Evolutionary conservation across 441 rosid species (phyloP), one percentile per base, ranked within the genome.

Genomic region (Raphanus hybrid): DNA sequence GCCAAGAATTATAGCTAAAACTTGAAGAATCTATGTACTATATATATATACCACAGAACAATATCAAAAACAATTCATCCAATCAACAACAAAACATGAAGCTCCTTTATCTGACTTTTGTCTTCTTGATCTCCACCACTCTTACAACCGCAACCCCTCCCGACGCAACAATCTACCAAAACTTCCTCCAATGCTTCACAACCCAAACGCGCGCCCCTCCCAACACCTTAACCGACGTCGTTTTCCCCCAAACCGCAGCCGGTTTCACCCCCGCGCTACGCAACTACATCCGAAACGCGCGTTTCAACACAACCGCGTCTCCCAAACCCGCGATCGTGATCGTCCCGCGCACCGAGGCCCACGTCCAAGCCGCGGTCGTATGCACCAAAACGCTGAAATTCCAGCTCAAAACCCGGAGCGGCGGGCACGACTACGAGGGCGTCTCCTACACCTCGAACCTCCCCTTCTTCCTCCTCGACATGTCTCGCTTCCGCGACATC

Each of bases 391-490:
- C 61, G 61, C 61, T 57, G 0, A 57, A 57, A 0, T 57, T 1
- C n/a, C 61, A 57, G 61, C 61, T 57, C 1, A 57, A 57, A 57
- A 57, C 61, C 0, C 12, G 61, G 3, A 57, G 61, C 61, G 61
- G 61, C 0, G 88, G 90, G 5, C 88, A 86, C 6, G 89, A 85
- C 77, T 85, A 83, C 9, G 86, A 85, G 37, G 61, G 61, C 61
- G 29, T 57, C 29, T 57, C 61, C 0, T 57, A 57, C 61, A 0
- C 0, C 12, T 57, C 61, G 0, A 57, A 18, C 61, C 27, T 57
- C 29, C 61, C 61, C 6, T 57, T 57, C 61, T 57, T 57, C 61
- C 27, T 57, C 27, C 61, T 57, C 61, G 61, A 57, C 61, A 57
- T 57, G 61, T 57, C 61, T 1, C 8, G 12, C 61, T 20, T 57